phyloP scores from a whole-genome alignment of 2,329 filamentous ascomycete genomes.

The Exserohilum rostratum region DNA sequence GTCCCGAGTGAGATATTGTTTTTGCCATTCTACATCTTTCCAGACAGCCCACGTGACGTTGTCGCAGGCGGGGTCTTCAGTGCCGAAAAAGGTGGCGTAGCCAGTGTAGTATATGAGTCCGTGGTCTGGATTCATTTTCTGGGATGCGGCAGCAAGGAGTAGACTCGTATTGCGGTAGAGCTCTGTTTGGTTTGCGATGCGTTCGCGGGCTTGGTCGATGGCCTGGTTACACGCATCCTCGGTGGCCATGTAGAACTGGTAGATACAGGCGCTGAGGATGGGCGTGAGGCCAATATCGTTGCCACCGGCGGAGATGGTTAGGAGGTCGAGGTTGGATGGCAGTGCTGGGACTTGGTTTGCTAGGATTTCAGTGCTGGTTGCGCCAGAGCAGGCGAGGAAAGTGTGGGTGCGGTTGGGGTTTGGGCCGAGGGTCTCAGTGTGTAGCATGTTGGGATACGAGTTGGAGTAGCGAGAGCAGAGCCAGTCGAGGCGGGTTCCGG shows the following conservation, averaged over 20 bases:
- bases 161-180: slow-evolving; percentile 28
- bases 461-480: slow-evolving; percentile 35
- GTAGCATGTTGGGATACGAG: slow-evolving; percentile 37
- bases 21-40: slow-evolving; percentile 25
- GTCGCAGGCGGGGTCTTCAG: slow-evolving; percentile 31
- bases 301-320: slow-evolving; percentile 42
- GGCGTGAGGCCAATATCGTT: slow-evolving; percentile 40
- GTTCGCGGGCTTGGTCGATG: slow-evolving; percentile 24
- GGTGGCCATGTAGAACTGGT: slow-evolving; percentile 37
- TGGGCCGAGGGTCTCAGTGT: slow-evolving; percentile 19
- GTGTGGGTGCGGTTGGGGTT: slow-evolving; percentile 27
- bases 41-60: slow-evolving; percentile 41
- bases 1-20: slow-evolving; percentile 35
- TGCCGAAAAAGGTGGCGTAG: slow-evolving; percentile 41
- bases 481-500: slow-evolving; percentile 34
- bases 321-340: slow-evolving; percentile 26
- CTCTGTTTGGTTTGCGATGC: slow-evolving; percentile 23
- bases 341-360: slow-evolving; percentile 32
- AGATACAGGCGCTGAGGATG: slow-evolving; percentile 39
- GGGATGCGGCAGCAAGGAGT: slow-evolving; percentile 27
- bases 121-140: slow-evolving; percentile 27
- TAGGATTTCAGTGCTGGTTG: slow-evolving; percentile 32
- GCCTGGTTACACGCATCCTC: slow-evolving; percentile 31
- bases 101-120: slow-evolving; percentile 40
- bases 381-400: slow-evolving; percentile 40